phyloP scores from a whole-genome alignment of 768 basidiomycete genomes.

The Leccinum truebloodii region DNA sequence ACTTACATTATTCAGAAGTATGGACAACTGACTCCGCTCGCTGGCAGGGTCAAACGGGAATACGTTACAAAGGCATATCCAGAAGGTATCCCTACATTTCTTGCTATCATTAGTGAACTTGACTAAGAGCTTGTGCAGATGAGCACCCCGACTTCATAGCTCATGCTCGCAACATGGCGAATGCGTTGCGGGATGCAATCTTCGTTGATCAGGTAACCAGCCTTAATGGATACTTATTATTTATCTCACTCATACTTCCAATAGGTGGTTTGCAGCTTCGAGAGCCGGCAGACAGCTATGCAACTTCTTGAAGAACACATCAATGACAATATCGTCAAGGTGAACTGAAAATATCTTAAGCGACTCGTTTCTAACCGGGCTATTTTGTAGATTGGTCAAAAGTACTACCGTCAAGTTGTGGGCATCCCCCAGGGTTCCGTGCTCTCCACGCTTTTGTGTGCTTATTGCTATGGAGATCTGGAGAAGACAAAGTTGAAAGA shows the following conservation, averaged over 20 bases:
- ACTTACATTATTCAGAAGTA: conserved; percentile 70
- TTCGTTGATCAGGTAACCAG: conserved; percentile 78
- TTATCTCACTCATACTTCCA: neutral
- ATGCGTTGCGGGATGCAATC: conserved; percentile 67
- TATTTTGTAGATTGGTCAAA: conserved; percentile 63
- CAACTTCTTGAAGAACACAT: conserved; percentile 87
- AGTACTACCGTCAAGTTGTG: conserved; percentile 81
- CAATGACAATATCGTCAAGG: conserved; percentile 90
- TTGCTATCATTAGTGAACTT: neutral
- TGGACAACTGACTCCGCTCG: conserved; percentile 58
- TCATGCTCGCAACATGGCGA: conserved; percentile 68
- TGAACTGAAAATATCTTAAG: conserved; percentile 21
- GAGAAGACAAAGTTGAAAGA: conserved; percentile 52
- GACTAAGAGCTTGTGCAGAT: conserved; percentile 43
- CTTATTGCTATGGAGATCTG: conserved; percentile 92
- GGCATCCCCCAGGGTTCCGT: conserved; percentile 98
- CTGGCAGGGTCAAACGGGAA: conserved; percentile 56
- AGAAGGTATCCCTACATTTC: conserved; percentile 47
- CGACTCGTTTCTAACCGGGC: conserved; percentile 2
- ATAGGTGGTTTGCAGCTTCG: conserved; percentile 55
- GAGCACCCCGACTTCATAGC: conserved; percentile 75
- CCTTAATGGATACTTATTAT: neutral
- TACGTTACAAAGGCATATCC: conserved; percentile 65
- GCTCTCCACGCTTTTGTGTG: conserved; percentile 89
- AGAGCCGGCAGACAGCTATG: conserved; percentile 59